phyloP scores from a whole-genome alignment of 768 basidiomycete species.

The Mrakia frigida region DNA sequence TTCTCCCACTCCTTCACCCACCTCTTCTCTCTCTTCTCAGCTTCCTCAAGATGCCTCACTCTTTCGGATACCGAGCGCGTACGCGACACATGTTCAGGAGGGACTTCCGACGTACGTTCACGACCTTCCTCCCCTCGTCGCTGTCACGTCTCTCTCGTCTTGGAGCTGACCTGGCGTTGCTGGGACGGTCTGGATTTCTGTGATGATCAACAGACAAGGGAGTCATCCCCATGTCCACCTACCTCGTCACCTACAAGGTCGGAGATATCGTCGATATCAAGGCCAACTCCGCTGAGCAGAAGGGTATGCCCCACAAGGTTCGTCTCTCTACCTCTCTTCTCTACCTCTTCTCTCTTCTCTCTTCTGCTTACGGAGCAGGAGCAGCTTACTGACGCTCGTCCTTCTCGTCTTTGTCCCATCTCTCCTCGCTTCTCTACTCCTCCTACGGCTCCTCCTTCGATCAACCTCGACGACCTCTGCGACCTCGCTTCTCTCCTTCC shows the following conservation, averaged over 20 bases:
- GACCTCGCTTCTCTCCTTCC: not conserved
- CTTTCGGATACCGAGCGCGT: slow-evolving; percentile 99
- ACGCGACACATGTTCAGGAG: slow-evolving; percentile 99
- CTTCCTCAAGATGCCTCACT: slow-evolving; percentile 78
- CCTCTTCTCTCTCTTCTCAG: slow-evolving; percentile 5
- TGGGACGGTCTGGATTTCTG: not conserved
- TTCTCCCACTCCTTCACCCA: not conserved
- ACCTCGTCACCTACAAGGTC: slow-evolving; percentile 84
- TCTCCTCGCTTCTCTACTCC: slow-evolving; percentile 2
- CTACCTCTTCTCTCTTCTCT: not conserved
- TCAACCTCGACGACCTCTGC: not conserved
- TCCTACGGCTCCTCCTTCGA: slow-evolving; percentile 5
- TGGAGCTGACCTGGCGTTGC: slow-evolving; percentile 16
- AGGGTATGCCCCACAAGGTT: slow-evolving; percentile 99
- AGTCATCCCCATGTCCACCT: slow-evolving; percentile 82
- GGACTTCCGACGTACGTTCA: slow-evolving; percentile 83
- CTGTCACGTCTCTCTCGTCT: not conserved
- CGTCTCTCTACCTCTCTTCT: slow-evolving; percentile 43
- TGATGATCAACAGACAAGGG: slow-evolving; percentile 64
- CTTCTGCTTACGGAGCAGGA: not conserved
- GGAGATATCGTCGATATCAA: slow-evolving; percentile 99
- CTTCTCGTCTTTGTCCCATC: not conserved
- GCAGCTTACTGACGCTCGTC: not conserved
- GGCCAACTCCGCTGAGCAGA: slow-evolving; percentile 97
- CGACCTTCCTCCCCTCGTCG: slow-evolving; percentile 18